phyloP scores from a whole-genome alignment of 2,329 filamentous ascomycete genomes.

The Dactylella cylindrospora region DNA sequence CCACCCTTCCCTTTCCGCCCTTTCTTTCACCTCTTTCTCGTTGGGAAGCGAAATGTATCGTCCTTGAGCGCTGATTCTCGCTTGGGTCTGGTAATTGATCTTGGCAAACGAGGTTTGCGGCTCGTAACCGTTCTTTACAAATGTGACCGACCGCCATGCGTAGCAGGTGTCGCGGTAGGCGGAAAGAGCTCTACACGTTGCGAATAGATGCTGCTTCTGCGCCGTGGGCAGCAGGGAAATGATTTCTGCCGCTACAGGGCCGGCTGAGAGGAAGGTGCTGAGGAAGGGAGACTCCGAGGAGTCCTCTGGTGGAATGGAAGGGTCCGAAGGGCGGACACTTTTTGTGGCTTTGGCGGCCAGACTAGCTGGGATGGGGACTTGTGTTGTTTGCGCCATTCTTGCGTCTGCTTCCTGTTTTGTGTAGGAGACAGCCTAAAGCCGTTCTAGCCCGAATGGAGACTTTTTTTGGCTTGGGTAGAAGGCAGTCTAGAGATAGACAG shows the following conservation, averaged over 20 bases:
- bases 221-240: slow-evolving; percentile 35
- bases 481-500: no score
- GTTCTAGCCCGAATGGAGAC: no score
- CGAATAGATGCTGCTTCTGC: slow-evolving; percentile 33
- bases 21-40: slow-evolving; percentile 13
- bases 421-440: no score
- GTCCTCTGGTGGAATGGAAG: slow-evolving; percentile 24
- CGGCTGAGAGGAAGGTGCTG: slow-evolving; percentile 25
- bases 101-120: slow-evolving; percentile 18
- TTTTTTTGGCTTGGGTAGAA: no score
- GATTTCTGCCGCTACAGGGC: slow-evolving; percentile 33
- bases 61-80: slow-evolving; percentile 17
- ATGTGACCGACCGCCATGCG: slow-evolving; percentile 30
- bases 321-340: not conserved
- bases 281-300: slow-evolving; percentile 21
- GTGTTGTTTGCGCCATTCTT: slow-evolving; percentile 43
- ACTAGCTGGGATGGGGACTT: slow-evolving; percentile 10
- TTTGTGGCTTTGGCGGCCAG: not conserved
- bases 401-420: no score
- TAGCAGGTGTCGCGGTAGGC: slow-evolving; percentile 35
- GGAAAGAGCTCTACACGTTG: slow-evolving; percentile 21
- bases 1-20: slow-evolving; percentile 18
- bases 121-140: slow-evolving; percentile 34
- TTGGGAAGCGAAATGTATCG: slow-evolving; percentile 23
- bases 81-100: slow-evolving; percentile 31